Evolutionary conservation across 2,329 filamentous ascomycete species (phyloP).

Genomic region (Stylonectria norvegica): DNA sequence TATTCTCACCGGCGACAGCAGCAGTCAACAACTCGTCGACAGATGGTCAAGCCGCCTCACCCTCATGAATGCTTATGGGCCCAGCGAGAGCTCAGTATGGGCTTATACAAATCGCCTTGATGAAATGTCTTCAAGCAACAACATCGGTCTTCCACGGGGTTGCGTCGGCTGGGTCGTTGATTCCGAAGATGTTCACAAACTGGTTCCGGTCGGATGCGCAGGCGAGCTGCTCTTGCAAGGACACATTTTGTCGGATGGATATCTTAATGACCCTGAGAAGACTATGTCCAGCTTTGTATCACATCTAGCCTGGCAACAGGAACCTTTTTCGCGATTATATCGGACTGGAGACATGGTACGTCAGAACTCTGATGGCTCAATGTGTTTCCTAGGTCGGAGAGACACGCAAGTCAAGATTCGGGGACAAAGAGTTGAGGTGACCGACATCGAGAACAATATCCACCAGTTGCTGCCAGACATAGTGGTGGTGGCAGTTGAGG

Average conservation of each 20-base stretch:
- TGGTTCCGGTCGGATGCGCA: constrained; percentile 19
- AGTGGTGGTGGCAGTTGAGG: not conserved
- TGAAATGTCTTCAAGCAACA: no score
- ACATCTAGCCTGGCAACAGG: constrained; percentile 24
- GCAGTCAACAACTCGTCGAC: no score
- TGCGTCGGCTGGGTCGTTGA: constrained; percentile 24
- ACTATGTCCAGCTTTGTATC: constrained; percentile 28
- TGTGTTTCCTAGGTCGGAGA: constrained; percentile 46
- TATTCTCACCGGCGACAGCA: no score
- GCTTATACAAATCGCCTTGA: no score
- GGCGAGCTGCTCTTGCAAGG: constrained; percentile 31
- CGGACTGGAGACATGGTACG: constrained; percentile 24
- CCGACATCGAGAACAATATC: constrained; percentile 14
- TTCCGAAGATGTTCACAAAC: constrained; percentile 14
- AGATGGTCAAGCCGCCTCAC: no score
- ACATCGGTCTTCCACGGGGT: constrained; percentile 1
- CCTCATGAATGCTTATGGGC: no score
- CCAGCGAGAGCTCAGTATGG: no score
- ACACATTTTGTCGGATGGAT: constrained; percentile 22
- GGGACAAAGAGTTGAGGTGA: constrained; percentile 50
- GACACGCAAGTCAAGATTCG: constrained; percentile 55
- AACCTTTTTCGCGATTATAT: constrained; percentile 14
- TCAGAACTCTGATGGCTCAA: constrained; percentile 31
- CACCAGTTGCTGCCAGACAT: not conserved
- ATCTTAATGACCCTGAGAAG: constrained; percentile 16